These are phyloP conservation scores for Leishmania martiniquensis DNA, from an alignment of 208 protist genomes.

Conservation along the genomic window DNA sequence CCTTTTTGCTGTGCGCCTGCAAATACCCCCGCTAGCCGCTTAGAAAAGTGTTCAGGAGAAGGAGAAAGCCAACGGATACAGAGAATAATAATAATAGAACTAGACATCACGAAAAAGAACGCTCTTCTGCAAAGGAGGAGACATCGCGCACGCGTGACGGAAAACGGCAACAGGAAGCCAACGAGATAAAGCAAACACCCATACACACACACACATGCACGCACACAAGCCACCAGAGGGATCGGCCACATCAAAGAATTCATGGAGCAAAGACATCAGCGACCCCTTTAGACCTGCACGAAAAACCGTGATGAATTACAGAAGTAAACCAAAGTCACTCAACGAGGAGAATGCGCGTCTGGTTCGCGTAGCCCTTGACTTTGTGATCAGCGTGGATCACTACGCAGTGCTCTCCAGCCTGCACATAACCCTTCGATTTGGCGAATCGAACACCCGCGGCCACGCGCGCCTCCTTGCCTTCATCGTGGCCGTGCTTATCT, in stretches of 20 bases:
- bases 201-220: not conserved
- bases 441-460: slow-evolving; percentile 58
- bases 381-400: slow-evolving; percentile 85
- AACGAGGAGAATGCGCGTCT: slow-evolving; percentile 75
- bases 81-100: not conserved
- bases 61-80: not conserved
- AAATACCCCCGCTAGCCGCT: not conserved
- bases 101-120: no score
- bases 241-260: not conserved
- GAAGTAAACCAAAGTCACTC: slow-evolving; percentile 23
- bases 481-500: slow-evolving; percentile 58
- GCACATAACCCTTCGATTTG: slow-evolving; percentile 62
- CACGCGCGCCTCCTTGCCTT: slow-evolving; percentile 79
- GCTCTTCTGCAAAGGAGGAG: not conserved
- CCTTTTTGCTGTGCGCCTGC: not conserved
- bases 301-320: not conserved
- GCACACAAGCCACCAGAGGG: not conserved
- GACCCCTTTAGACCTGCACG: not conserved
- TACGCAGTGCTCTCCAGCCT: slow-evolving; percentile 68
- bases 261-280: not conserved
- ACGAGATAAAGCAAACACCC: not conserved
- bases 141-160: not conserved
- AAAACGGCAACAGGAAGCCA: not conserved
- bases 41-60: not conserved
- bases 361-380: slow-evolving; percentile 90